Evolutionary conservation across 2,329 filamentous ascomycete genomes (phyloP), one percentile per base, ranked within the genome.

Genomic region (Capronia americana): DNA sequence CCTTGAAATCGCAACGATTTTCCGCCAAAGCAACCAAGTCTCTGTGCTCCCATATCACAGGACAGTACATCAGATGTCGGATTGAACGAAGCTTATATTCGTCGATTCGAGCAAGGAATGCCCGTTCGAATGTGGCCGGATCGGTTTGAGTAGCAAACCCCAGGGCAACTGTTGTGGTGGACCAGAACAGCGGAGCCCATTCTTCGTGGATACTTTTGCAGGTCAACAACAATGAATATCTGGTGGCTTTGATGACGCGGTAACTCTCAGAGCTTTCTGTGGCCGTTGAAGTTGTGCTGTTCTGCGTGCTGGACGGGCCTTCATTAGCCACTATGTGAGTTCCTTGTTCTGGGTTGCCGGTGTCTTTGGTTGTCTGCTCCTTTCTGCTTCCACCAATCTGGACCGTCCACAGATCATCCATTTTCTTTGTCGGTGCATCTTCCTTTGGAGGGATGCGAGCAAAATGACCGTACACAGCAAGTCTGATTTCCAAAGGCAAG

Each of bases 151-250:
- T 23, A 23, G 48, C 14, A 0, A 7, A 24, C 20, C 48, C 48
- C 26, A 51, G 10, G 20, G 5, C 10, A 6, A 51, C 24, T 28
- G 23, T 51, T 11, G 48, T 26, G 23, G 48, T 24, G 48, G 48
- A 51, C 48, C 23, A 51, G 48, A 51, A 51, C 20, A 51, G 24
- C 20, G 48, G 48, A 14, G 48, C 20, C 48, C 48, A 51, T 26
- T 51, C 48, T 51, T 10, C 23, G 5, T 51, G 48, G 4, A 51
- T 17, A 2, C 24, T 26, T 51, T 51, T 51, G 48, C 48, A 51
- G 14, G 48, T 51, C 20, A 26, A 28, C 24, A 51, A 28, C 20
- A 51, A 20, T 12, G 48, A 12, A 12, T 8, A 23, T 17, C 48
- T 51, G n/a, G 48, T 14, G 10, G 20, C 24, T 23, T 23, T 28